A percentile compares a stretch with the other conserved stretches of the same genome.
These are phyloP conservation scores for Chaetomium fimeti DNA, from an alignment of 495 filamentous ascomycete species.

Conservation along the genomic window DNA sequence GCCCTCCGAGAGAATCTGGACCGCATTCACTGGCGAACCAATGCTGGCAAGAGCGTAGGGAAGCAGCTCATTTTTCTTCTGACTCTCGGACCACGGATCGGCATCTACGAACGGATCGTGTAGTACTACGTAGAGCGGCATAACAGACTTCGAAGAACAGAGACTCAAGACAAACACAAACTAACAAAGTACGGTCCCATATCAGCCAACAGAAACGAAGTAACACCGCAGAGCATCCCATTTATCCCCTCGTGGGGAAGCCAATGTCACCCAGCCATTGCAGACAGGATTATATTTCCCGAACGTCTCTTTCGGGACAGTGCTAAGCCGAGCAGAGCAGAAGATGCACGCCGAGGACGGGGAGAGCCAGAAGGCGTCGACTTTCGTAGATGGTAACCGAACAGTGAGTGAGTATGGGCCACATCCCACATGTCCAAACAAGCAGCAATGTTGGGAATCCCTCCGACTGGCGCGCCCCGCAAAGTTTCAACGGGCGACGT, in stretches of 20 bases:
- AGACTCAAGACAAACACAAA: neutral
- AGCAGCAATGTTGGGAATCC: too few species aligned
- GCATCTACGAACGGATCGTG: too few species aligned
- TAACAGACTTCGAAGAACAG: neutral
- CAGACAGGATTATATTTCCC: slow-evolving; percentile 7
- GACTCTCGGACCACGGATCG: too few species aligned
- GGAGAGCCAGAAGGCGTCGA: neutral
- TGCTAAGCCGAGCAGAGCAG: neutral
- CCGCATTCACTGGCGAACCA: neutral
- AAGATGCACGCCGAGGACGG: too few species aligned
- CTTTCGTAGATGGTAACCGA: neutral
- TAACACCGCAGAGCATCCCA: slow-evolving; percentile 11
- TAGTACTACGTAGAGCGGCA: neutral
- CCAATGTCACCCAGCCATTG: slow-evolving; percentile 12
- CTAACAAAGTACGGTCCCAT: neutral
- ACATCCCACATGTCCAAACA: too few species aligned
- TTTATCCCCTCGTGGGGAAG: slow-evolving; percentile 7
- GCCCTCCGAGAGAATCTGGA: neutral
- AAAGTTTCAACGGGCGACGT: too few species aligned
- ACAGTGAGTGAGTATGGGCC: too few species aligned
- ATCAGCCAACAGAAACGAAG: neutral
- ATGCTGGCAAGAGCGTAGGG: too few species aligned
- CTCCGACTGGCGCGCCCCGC: too few species aligned
- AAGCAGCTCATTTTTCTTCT: too few species aligned
- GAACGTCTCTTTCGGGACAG: slow-evolving; percentile 3